Conservation (phyloP, 2,329 filamentous ascomycete species). For the Epichloe glyceriae region DNA sequence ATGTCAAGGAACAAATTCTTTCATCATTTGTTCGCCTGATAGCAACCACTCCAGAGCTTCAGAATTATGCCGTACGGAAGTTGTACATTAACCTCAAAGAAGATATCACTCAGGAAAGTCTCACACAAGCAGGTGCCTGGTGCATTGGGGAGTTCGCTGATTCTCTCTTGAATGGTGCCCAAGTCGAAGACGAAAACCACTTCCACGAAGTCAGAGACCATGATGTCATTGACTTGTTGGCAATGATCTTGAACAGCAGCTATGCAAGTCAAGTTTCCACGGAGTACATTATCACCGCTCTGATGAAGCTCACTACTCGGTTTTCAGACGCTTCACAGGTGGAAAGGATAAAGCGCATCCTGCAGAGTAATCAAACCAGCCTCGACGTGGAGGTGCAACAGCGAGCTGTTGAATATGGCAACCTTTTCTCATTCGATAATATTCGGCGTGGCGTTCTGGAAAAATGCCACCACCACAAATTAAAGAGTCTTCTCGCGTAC, state of each 20-base stretch:
- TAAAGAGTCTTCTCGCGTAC: constrained; percentile 81
- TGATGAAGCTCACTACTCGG: constrained; percentile 89
- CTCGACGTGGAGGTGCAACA: constrained; percentile 94
- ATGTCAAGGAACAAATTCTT: constrained; percentile 93
- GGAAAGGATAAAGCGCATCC: constrained; percentile 67
- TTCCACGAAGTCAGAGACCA: constrained; percentile 69
- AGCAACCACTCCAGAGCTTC: constrained; percentile 83
- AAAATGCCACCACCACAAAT: constrained; percentile 96
- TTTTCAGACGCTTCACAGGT: constrained; percentile 74
- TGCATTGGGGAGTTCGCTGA: constrained; percentile 97
- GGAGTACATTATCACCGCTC: constrained; percentile 89
- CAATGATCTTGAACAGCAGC: constrained; percentile 82
- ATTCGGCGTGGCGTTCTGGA: constrained; percentile 84
- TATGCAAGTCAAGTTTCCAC: constrained; percentile 85
- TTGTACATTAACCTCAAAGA: constrained; percentile 83
- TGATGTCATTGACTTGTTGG: constrained; percentile 88
- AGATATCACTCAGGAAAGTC: constrained; percentile 92
- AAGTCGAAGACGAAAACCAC: constrained; percentile 88
- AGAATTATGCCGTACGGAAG: constrained; percentile 94
- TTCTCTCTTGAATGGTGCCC: constrained; percentile 71
- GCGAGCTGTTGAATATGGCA: constrained; percentile 86
- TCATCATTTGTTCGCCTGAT: constrained; percentile 94
- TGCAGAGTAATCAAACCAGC: constrained; percentile 69
- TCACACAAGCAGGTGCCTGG: constrained; percentile 90
- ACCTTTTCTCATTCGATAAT: constrained; percentile 82